Evolutionary conservation across 495 filamentous ascomycete genomes (phyloP), one percentile per base, ranked within the genome.

Genomic region (Geopyxis carbonaria): DNA sequence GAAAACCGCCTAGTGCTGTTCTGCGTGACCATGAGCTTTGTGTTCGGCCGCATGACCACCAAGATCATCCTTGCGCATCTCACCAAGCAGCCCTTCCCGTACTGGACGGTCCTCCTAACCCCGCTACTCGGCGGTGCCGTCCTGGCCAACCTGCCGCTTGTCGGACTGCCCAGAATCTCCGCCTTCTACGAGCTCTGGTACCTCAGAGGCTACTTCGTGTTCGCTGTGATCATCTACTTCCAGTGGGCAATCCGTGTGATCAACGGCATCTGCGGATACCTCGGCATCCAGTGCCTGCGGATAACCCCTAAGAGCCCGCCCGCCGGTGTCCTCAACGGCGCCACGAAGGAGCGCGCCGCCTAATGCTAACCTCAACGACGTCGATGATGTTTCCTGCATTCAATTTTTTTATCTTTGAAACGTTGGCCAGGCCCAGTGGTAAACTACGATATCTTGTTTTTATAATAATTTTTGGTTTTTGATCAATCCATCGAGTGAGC

Each of bases 41-140:
- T 95, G 42, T 95, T 95, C 57, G 89, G 89, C n/a, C 81, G 89
- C 41, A 92, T 99, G 85, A 95, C 91, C 2, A 99, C 89, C 35
- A 95, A 94, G 65, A 95, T 95, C 59, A 95, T 99, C 55, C 72
- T 99, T 11, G 87, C 91, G 8, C 89, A 99, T 57, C 64, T 99
- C 11, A 80, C 87, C 3, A 75, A 73, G 38, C 91, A 95, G 58
- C 83, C 87, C 2, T 97, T 94, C 61, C 89, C 89, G 0, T 85
- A 79, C 64, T 95, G 87, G 85, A 97, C 89, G 11, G 68, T 86
- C 24, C 75, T 97, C 67, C 67, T 94, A 18, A 70, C 67, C 28
- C 89, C 89, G 8, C 68, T 97, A 13, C 63, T 95, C 27, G 76
- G 76, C 5, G 89, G 91, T 21, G 86, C 84, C 18, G 50, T 89